Conservation (phyloP, 2,329 filamentous ascomycete genomes). For the Trichoderma guizhouense region DNA sequence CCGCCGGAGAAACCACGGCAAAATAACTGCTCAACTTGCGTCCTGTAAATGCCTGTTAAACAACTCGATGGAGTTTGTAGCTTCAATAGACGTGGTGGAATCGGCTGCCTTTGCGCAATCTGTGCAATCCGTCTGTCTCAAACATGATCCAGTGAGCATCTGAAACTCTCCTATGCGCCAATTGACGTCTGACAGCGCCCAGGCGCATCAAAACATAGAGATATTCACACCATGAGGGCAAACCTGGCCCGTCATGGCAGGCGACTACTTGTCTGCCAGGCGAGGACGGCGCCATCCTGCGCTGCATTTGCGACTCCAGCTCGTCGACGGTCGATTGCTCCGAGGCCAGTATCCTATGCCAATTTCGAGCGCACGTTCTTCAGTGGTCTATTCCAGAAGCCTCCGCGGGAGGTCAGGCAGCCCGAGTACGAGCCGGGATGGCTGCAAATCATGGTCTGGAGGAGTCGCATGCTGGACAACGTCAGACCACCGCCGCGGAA, state of each 20-base stretch:
- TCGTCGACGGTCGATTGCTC: slow-evolving; percentile 27
- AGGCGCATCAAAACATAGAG: slow-evolving; percentile 26
- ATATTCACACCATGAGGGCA: slow-evolving; percentile 42
- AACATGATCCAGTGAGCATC: slow-evolving; percentile 16
- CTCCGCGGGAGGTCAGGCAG: slow-evolving; percentile 57
- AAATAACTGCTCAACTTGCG: neutral
- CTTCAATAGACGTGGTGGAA: neutral
- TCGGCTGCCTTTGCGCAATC: slow-evolving; percentile 2
- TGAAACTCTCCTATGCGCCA: neutral
- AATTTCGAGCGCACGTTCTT: slow-evolving; percentile 51
- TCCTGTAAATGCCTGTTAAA: neutral
- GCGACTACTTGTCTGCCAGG: slow-evolving; percentile 37
- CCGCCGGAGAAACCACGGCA: slow-evolving; percentile 11
- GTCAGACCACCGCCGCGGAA: slow-evolving; percentile 60
- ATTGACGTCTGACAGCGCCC: slow-evolving; percentile 13
- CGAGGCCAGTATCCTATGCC: slow-evolving; percentile 24
- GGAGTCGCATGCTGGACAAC: slow-evolving; percentile 58
- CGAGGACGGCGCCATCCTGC: slow-evolving; percentile 34
- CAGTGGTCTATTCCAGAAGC: slow-evolving; percentile 55
- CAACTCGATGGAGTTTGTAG: neutral
- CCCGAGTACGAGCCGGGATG: slow-evolving; percentile 68
- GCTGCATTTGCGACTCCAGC: slow-evolving; percentile 30
- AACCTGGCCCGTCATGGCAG: slow-evolving; percentile 44
- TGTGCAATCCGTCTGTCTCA: neutral
- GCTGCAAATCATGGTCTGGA: slow-evolving; percentile 66